Base-by-base conservation (phyloP, 345 rosid genomes). In the Cardamine resedifolia region DNA sequence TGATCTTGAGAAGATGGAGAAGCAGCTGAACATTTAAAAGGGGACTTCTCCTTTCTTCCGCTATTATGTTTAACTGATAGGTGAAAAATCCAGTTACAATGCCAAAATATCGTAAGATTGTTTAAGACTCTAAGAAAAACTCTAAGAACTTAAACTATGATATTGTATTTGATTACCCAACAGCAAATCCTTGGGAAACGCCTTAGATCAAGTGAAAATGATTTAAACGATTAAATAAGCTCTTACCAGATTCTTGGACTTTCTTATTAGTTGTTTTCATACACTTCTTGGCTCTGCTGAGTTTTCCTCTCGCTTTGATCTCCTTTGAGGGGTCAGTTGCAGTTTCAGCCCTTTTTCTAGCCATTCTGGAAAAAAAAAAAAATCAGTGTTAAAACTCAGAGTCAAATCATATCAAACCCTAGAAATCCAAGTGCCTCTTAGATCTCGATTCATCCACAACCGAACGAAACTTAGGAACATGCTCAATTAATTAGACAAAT, bases 41-140 rank as follows among this genome's bases (percentile, higher is more conserved):
- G 66, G 41, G 82, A 58, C 49, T 81, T 70, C 59, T 72, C 72
- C 27, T 62, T 66, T 47, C 26, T 77, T 68, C 70, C 74, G 34
- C 52, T 52, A 23, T 27, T 72, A 72, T 19, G 48, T 55, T 61
- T 56, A 34, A 79, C 81, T 76, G 39, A 38, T 57, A 66, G 27
- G 61, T 44, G 43, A 28, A 56, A 3, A 47, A 36, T 39, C 34
- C 10, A 43, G 44, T 18, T 49, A 51, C 28, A 68, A 52, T 33
- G 26, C 53, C 48, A 66, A 52, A 2, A 28, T 36, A 44, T 27
- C 3, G 15, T 23, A n/a, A 68, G n/a, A 52, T 14, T 56, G 55
- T 30, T 26, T 39, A 52, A 52, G 26, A 39, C 18, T 55, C 63
- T 7, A 27, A 39, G 62, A 27, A 38, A 38, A 52, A 39, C 15